Evolutionary conservation across 2,329 filamentous ascomycete genomes (phyloP), one percentile per base, ranked within the genome.

Genomic region (Penicillium concentricum): DNA sequence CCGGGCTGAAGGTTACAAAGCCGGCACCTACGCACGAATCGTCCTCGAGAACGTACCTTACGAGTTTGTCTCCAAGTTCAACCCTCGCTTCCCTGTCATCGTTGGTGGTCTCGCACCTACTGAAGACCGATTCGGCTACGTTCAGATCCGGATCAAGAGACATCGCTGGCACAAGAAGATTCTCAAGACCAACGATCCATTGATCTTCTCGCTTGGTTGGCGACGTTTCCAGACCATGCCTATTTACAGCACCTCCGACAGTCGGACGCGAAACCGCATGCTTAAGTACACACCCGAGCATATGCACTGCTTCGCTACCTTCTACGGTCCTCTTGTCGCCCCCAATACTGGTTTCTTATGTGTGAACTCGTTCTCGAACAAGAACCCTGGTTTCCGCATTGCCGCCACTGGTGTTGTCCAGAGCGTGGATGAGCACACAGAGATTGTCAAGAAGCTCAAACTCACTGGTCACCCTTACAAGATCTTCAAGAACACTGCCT

Each of bases 81-180:
- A 90, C 69, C 84, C 92, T 15, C 86, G 87, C 49, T 89, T 87
- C 71, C 94, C 94, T 18, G 82, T 99, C 58, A 85, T 99, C 50
- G 83, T 97, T 32, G 94, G 94, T 50, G 95, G 94, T n/a, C 82
- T 99, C 38, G 89, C 91, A 12, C 84, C 94, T 8, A 97, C 93
- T 0, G 94, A 99, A 75, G 92, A 97, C 74, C 87, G 95, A 49
- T 97, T 96, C 72, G 95, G 94, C 9, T 97, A 90, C 71, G 88
- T 97, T 9, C 94, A 99, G 75, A 88, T 97, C 56, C 87, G 95
- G 49, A 96, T 99, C 80, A 99, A 99, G 83, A 85, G 92, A 52
- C 94, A 99, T 74, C 84, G 94, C 64, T 99, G 95, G 95, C 94
- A 99, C 79, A 97, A 97, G 84, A 96, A 94, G 81, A 97, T 97